A percentile compares a stretch with the other conserved stretches of the same genome.
Conservation (phyloP, 805 yeast species). For the Lipomyces orientalis region DNA sequence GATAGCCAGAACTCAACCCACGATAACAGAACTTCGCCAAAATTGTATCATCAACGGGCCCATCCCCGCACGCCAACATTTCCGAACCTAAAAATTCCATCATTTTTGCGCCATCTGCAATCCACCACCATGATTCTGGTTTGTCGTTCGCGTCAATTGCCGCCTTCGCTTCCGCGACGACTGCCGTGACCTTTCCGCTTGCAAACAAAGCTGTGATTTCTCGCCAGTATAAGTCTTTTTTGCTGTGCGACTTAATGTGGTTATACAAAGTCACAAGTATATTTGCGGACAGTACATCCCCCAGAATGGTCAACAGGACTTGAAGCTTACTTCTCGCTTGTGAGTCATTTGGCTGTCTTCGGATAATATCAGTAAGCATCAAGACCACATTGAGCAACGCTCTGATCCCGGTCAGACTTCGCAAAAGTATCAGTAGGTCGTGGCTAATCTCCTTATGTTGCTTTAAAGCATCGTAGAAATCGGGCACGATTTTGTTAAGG, state of each 20-base stretch:
- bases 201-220: constrained; percentile 20
- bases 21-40: constrained; percentile 17
- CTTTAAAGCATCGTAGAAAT: constrained; percentile 9
- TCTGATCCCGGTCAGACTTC: constrained; percentile 17
- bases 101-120: constrained; percentile 17
- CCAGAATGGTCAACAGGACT: constrained; percentile 3
- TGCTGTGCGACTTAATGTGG: constrained; percentile 8
- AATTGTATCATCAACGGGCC: not conserved
- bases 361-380: not conserved
- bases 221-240: constrained; percentile 15
- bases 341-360: constrained; percentile 12
- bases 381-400: constrained; percentile 5
- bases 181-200: constrained; percentile 22
- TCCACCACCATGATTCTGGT: constrained; percentile 25
- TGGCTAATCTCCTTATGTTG: not conserved
- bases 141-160: not conserved
- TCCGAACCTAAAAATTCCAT: constrained; percentile 20
- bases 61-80: not conserved
- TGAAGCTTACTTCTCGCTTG: not conserved
- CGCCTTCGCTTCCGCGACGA: constrained; percentile 12
- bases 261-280: not conserved
- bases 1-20: constrained; percentile 17
- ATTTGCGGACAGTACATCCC: constrained; percentile 1
- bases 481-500: constrained; percentile 13
- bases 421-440: not conserved